Evolutionary conservation across 202 grass and related monocot species (phyloP).

Genomic region (Elaeis oleifera): DNA sequence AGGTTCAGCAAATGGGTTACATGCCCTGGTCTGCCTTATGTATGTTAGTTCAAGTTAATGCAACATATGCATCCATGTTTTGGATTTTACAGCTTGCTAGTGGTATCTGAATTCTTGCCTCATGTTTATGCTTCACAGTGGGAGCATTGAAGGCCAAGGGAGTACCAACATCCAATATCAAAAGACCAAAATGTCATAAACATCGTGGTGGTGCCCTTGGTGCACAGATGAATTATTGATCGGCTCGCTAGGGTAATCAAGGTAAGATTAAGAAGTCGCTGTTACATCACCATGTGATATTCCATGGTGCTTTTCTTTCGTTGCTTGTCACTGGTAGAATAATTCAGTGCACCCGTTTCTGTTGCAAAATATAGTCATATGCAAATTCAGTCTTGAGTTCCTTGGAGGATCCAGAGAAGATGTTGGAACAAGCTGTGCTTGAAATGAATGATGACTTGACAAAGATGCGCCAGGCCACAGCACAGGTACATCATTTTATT

Average conservation of each 20-base stretch:
- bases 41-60: no score
- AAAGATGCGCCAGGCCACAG: constrained; percentile 98
- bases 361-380: constrained; percentile 48
- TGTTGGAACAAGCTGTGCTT: constrained; percentile 89
- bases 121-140: background rate
- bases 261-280: constrained; percentile 6
- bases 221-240: constrained; percentile 24
- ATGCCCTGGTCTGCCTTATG: no score
- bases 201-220: constrained; percentile 19
- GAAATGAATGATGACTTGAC: constrained; percentile 98
- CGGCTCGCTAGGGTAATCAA: constrained; percentile 27
- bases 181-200: background rate
- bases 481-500: constrained; percentile 46
- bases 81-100: no score
- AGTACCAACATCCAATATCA: constrained; percentile 3
- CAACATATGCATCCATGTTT: no score
- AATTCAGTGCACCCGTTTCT: background rate
- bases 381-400: constrained; percentile 79
- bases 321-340: background rate
- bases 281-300: constrained; percentile 9
- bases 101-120: background rate
- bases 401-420: constrained; percentile 99
- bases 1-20: no score
- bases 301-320: background rate
- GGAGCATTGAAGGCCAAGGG: background rate